Evolutionary conservation across 2,329 filamentous ascomycete species (phyloP).

Genomic region (Verticillium nubilum): DNA sequence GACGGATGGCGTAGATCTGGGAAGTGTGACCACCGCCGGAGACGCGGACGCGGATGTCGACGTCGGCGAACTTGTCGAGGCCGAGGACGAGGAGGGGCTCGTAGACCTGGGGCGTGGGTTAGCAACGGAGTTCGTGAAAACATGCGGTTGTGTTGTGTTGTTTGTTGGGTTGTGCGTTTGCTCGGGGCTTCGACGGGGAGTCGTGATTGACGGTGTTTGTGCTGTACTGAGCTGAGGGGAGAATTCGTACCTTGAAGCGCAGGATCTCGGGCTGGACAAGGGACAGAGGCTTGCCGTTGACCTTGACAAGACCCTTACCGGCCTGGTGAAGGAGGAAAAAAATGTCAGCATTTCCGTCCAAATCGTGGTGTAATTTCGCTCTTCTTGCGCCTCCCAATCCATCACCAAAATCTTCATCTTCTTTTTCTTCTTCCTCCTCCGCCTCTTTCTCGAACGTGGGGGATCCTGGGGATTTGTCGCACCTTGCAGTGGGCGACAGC

Average conservation of each 20-base stretch:
- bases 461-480: slow-evolving; percentile 15
- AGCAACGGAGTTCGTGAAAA: neutral
- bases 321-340: slow-evolving; percentile 22
- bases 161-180: neutral
- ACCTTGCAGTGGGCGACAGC: slow-evolving; percentile 92
- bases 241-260: slow-evolving; percentile 78
- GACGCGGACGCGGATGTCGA: slow-evolving; percentile 97
- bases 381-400: neutral
- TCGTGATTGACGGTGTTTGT: neutral
- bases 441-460: neutral
- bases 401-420: neutral
- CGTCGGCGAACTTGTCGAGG: slow-evolving; percentile 91
- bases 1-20: slow-evolving; percentile 96
- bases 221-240: neutral
- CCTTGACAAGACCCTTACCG: slow-evolving; percentile 80
- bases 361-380: neutral
- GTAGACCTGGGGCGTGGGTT: slow-evolving; percentile 67
- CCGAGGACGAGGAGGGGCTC: slow-evolving; percentile 96
- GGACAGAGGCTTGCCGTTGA: slow-evolving; percentile 93
- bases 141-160: neutral
- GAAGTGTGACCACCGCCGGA: slow-evolving; percentile 96
- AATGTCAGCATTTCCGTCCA: slow-evolving; percentile 21
- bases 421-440: neutral
- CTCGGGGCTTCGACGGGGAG: neutral
- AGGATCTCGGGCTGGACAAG: slow-evolving; percentile 96